Evolutionary conservation across 31 red algal genomes (phyloP).

Genomic region (Odonthalia washingtoniensis): DNA sequence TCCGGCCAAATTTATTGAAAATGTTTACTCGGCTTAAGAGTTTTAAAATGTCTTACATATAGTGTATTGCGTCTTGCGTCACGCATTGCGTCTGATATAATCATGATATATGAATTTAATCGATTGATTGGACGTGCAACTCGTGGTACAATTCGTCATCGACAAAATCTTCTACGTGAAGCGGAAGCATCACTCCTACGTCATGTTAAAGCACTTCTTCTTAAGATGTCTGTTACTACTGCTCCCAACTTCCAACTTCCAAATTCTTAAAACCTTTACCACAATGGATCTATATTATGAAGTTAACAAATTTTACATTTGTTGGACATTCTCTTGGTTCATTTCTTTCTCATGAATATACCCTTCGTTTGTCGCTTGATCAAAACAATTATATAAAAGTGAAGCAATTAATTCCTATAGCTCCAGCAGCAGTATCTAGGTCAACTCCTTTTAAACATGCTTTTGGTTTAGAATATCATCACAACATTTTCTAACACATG

Average conservation of each 20-base stretch:
- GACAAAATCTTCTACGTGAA: not conserved
- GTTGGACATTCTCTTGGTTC: constrained; percentile 79
- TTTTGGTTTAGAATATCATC: constrained; percentile 76
- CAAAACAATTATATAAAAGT: no score
- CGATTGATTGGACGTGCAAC: constrained; percentile 43
- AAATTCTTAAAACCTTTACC: constrained; percentile 54
- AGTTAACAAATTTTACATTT: constrained; percentile 51
- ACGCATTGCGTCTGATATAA: constrained; percentile 45
- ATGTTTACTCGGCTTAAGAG: no score
- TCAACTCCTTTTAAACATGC: constrained; percentile 35
- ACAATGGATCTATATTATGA: constrained; percentile 35
- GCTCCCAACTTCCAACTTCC: constrained; percentile 18
- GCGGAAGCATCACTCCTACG: constrained; percentile 24
- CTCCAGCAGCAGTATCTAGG: constrained; percentile 74
- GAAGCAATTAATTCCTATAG: constrained; percentile 50
- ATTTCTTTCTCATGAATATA: constrained; percentile 76
- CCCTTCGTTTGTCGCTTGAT: no score
- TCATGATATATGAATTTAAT: constrained; percentile 63
- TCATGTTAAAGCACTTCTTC: constrained; percentile 4
- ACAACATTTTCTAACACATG: constrained; percentile 74
- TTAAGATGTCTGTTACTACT: not conserved
- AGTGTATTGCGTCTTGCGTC: constrained; percentile 36
- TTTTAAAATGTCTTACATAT: no score
- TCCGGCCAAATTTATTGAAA: no score
- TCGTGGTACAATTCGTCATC: constrained; percentile 29